Base-by-base conservation (phyloP, 495 filamentous ascomycete species). In the Penicillium samsonianum region DNA sequence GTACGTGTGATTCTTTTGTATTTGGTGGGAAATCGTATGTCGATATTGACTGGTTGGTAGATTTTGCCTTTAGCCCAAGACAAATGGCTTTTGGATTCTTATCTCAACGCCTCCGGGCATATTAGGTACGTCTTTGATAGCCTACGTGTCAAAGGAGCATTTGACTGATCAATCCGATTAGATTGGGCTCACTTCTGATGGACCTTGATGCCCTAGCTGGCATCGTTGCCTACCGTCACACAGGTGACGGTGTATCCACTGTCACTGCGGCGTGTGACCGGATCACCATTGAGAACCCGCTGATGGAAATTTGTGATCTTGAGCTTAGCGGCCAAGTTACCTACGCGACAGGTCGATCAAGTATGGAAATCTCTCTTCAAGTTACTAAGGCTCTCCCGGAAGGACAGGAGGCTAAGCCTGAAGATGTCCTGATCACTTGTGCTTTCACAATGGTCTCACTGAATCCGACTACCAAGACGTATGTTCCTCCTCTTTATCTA, bases 381-480 rank as follows among this genome's bases (percentile, higher is more conserved):
- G 88, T 91, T 11, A 82, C 87, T 9, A 87, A 87, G 69, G 84
- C 73, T 0, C 79, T 73, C 25, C 78, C 82, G 1, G 73, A 81
- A 33, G 88, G 85, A 6, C 72, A 85, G 59, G 65, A 74, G 19
- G 77, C 80, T n/a, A 80, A 78, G 60, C 78, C 83, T 0, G 85
- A 88, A 40, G 89, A 91, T 71, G 75, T 91, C 6, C 61, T 93
- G 55, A 82, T 93, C 60, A 90, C 86, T 4, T 92, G 90, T 71
- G 84, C 87, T 10, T 93, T 92, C 65, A 95, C 90, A 1, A 93
- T 95, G 87, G 87, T 90, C 2, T 91, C 90, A 2, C 75, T 93
- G 1, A 82, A 92, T 61, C 89, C 90, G 1, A 72, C 57, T 12
- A 92, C 88, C 2, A 91, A 90, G 72, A 87, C 83, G 74, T 82